phyloP scores from a whole-genome alignment of 2,329 filamentous ascomycete genomes.

The Colletotrichum musae region DNA sequence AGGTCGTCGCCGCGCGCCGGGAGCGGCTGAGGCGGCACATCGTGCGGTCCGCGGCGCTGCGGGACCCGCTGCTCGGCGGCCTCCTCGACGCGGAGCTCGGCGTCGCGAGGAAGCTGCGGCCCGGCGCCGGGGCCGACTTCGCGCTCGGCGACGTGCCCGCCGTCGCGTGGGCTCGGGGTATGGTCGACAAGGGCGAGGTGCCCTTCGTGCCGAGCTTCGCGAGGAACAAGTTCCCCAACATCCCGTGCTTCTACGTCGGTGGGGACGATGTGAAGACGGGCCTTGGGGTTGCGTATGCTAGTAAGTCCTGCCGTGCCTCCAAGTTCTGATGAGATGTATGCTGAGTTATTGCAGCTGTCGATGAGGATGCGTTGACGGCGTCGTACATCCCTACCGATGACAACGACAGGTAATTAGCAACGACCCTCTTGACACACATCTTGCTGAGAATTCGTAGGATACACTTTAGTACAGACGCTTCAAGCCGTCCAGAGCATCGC shows the following conservation, averaged over 20 bases:
- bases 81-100: conserved; percentile 54
- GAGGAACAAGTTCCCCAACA: conserved; percentile 49
- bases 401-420: conserved; percentile 55
- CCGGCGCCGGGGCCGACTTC: conserved; percentile 8
- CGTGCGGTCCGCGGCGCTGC: conserved; percentile 51
- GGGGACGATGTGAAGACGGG: conserved; percentile 56
- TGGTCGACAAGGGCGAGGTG: conserved; percentile 58
- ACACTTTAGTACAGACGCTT: conserved; percentile 32
- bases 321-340: background rate
- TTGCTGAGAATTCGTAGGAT: conserved; percentile 25
- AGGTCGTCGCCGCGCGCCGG: conserved; percentile 46
- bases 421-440: background rate
- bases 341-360: conserved; percentile 49
- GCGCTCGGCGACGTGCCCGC: conserved; percentile 49
- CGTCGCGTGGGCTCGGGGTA: conserved; percentile 56
- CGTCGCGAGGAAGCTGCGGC: conserved; percentile 29
- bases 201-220: conserved; percentile 50
- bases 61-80: conserved; percentile 50
- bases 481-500: conserved; percentile 34
- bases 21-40: conserved; percentile 55
- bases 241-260: conserved; percentile 58
- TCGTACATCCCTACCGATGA: conserved; percentile 60
- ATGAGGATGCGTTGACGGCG: conserved; percentile 53
- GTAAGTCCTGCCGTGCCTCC: conserved; percentile 52
- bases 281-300: conserved; percentile 59